phyloP scores from a whole-genome alignment of 805 yeast species.

The Schwanniomyces occidentalis region DNA sequence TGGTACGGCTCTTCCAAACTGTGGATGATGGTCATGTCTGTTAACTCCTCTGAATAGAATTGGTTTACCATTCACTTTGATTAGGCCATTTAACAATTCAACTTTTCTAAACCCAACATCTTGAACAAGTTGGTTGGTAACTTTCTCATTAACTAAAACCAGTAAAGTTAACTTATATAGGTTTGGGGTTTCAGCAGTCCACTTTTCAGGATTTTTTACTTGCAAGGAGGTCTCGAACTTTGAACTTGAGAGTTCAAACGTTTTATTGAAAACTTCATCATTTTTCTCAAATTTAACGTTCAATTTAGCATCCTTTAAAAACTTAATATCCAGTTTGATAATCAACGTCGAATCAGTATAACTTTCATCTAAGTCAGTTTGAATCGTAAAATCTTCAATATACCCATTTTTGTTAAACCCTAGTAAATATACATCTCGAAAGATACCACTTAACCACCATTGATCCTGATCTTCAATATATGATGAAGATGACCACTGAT shows the following conservation, averaged over 20 bases:
- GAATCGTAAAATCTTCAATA: constrained; percentile 26
- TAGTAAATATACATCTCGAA: constrained; percentile 33
- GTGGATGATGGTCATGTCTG: constrained; percentile 37
- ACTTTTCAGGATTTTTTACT: constrained; percentile 20
- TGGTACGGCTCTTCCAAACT: constrained; percentile 34
- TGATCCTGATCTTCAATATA: constrained; percentile 41
- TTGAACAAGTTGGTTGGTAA: constrained; percentile 15
- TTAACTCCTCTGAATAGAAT: constrained; percentile 33
- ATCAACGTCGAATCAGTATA: constrained; percentile 9
- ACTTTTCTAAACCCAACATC: constrained; percentile 29
- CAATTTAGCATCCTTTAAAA: neutral
- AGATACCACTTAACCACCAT: constrained; percentile 42
- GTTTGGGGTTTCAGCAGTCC: constrained; percentile 36
- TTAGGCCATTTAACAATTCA: constrained; percentile 22
- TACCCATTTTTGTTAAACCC: constrained; percentile 21
- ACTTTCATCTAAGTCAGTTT: constrained; percentile 16
- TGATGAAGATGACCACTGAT: constrained; percentile 31
- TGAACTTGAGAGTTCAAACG: neutral
- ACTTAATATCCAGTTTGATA: constrained; percentile 4
- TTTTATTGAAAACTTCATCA: constrained; percentile 2
- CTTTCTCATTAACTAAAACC: constrained; percentile 8
- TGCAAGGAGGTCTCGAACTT: constrained; percentile 1
- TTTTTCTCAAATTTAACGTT: constrained; percentile 4
- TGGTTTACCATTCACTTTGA: constrained; percentile 28
- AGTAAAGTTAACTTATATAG: constrained; percentile 21